Base-by-base conservation (phyloP, 139 green algal species). In the Eudorina sp. region DNA sequence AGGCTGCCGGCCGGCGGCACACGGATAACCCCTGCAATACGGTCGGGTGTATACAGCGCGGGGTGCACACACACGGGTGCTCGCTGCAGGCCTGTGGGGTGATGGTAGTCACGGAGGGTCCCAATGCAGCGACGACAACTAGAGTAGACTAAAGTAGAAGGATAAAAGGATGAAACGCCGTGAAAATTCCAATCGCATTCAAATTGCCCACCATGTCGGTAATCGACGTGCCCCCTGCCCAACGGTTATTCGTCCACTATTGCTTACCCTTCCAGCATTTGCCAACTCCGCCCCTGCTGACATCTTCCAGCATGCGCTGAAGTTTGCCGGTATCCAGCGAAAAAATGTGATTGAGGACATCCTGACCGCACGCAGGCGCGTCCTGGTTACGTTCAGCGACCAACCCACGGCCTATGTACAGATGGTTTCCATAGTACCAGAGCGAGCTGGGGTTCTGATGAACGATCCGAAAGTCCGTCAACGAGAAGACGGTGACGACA, bases 211-310 rank as follows among this genome's bases (percentile, higher is more conserved):
- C n/a, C n/a, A n/a, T n/a, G n/a, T n/a, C n/a, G n/a, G n/a, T n/a
- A n/a, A n/a, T n/a, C n/a, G n/a, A n/a, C n/a, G n/a, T n/a, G n/a
- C n/a, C n/a, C n/a, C n/a, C n/a, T n/a, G n/a, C n/a, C n/a, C n/a
- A n/a, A n/a, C n/a, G n/a, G n/a, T n/a, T n/a, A n/a, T n/a, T n/a
- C n/a, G n/a, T n/a, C n/a, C 51, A 16, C 51, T 25, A 13, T 58
- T 58, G 16, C 64, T 74, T 45, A 74, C 64, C 64, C 64, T 74
- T 74, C 64, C 64, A 74, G 64, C 64, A 74, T n/a, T 21, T 74
- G 16, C 64, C 64, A 4, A 45, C 64, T 5, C 19, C 64, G 6
- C 64, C 64, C 7, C 16, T 74, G 64, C 34, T 45, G 13, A 74
- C 64, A n/a, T 45, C 64, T 23, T 74, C 64, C 31, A 74, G 64